phyloP scores from a whole-genome alignment of 1,139 yeast genomes.

The Sugiyamaella paludigena region DNA sequence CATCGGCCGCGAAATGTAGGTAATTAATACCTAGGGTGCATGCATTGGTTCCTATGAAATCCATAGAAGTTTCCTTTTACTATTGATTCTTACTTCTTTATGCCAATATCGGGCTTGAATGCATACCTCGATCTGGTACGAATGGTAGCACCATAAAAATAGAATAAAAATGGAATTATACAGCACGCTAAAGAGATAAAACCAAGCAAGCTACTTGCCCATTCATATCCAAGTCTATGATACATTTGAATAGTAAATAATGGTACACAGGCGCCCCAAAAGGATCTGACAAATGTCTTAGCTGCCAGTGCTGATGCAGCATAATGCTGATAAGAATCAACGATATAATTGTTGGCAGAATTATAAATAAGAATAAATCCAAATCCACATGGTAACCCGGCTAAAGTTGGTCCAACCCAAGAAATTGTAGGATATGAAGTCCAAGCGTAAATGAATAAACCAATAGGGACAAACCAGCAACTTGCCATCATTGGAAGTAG shows the following conservation, averaged over 20 bases:
- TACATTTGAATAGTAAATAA: conserved; percentile 53
- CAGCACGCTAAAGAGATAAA: conserved; percentile 58
- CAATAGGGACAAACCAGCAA: conserved; percentile 65
- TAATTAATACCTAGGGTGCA: too few species aligned
- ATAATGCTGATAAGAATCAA: conserved; percentile 62
- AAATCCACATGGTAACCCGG: conserved; percentile 64
- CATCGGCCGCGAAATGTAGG: too few species aligned
- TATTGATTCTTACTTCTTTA: too few species aligned
- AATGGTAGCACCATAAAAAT: conserved; percentile 57
- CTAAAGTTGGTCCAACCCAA: conserved; percentile 86
- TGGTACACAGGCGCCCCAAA: conserved; percentile 42
- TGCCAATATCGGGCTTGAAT: conserved; percentile 1
- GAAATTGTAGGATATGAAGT: conserved; percentile 64
- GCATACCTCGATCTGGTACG: conserved; percentile 69
- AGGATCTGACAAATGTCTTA: conserved; percentile 57
- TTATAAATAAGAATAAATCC: conserved; percentile 54
- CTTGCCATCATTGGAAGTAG: conserved; percentile 71
- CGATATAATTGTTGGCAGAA: conserved; percentile 56
- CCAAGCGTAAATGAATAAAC: conserved; percentile 85
- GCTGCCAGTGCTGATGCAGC: conserved; percentile 91
- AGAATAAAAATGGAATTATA: conserved; percentile 68
- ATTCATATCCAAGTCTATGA: conserved; percentile 63
- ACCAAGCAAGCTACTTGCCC: conserved; percentile 77
- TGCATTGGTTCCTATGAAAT: too few species aligned
- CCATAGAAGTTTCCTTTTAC: too few species aligned